Percentiles rank a stretch among this genome's conserved stretches.
These are phyloP conservation scores for Aquilaria agallochum DNA, from an alignment of 441 rosid species.

Conservation along the genomic window DNA sequence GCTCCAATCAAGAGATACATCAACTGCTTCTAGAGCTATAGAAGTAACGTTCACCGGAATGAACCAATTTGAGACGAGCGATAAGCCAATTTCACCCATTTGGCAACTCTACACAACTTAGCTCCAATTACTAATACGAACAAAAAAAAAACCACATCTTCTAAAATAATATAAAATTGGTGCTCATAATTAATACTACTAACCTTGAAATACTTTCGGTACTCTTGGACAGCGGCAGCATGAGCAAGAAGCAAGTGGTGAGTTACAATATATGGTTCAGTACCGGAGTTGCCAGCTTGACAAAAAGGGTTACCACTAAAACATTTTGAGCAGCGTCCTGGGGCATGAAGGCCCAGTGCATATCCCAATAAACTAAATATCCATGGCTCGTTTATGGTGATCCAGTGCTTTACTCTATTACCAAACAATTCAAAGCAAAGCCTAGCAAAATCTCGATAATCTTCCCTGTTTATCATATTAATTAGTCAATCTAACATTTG, in stretches of 20 bases:
- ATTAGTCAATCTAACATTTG: too few relatives aligned
- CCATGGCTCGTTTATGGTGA: conserved; percentile 7
- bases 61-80: too few relatives aligned
- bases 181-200: too few relatives aligned
- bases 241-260: conserved; percentile 26
- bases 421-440: conserved; percentile 47
- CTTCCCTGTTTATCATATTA: not conserved
- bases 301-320: conserved; percentile 5
- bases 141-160: too few relatives aligned
- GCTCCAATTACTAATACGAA: too few relatives aligned
- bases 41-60: too few relatives aligned
- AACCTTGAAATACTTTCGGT: conserved; percentile 26
- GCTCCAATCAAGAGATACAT: too few relatives aligned
- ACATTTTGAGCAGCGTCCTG: conserved; percentile 28
- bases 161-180: too few relatives aligned
- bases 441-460: conserved; percentile 17
- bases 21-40: too few relatives aligned
- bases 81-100: too few relatives aligned
- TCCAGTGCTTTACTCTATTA: conserved; percentile 17
- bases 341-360: not conserved
- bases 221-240: conserved; percentile 19
- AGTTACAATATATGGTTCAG: conserved; percentile 24
- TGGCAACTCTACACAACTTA: too few relatives aligned
- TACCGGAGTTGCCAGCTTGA: conserved; percentile 20
- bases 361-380: conserved; percentile 11